Evolutionary conservation across 805 yeast species (phyloP).

Genomic region (Zygosaccharomyces kombuchaensis): DNA sequence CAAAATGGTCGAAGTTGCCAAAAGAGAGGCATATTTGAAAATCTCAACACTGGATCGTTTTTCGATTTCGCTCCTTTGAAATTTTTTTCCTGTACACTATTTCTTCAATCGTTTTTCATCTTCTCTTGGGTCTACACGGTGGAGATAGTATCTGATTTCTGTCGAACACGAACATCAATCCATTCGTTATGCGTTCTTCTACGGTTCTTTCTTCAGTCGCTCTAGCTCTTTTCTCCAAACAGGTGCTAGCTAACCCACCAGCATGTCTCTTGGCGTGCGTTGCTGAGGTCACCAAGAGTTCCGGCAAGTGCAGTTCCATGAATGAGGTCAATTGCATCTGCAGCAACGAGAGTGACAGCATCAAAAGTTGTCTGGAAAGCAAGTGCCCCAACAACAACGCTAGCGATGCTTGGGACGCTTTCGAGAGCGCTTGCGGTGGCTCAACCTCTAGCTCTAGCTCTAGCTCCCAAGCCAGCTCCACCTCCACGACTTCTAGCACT

Average conservation of each 20-base stretch:
- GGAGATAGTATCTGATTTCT: not conserved
- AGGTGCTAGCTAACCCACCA: slow-evolving; percentile 71
- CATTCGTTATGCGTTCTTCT: slow-evolving; percentile 28
- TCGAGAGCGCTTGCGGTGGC: slow-evolving; percentile 47
- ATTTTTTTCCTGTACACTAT: not conserved
- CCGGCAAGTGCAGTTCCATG: slow-evolving; percentile 53
- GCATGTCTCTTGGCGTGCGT: slow-evolving; percentile 92
- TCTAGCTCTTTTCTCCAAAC: slow-evolving; percentile 25
- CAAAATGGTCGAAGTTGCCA: not conserved
- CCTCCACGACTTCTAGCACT: slow-evolving; percentile 35
- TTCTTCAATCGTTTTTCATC: not conserved
- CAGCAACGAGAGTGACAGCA: slow-evolving; percentile 46
- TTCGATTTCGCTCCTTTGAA: not conserved
- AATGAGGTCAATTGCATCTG: slow-evolving; percentile 69
- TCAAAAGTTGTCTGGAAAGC: slow-evolving; percentile 58
- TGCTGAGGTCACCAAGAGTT: slow-evolving; percentile 54
- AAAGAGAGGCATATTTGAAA: not conserved
- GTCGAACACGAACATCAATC: not conserved
- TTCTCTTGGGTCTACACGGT: too few relatives aligned
- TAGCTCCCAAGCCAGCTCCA: slow-evolving; percentile 32
- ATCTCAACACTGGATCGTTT: not conserved
- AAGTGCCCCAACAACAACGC: slow-evolving; percentile 65
- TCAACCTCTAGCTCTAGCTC: slow-evolving; percentile 30
- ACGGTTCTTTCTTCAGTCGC: slow-evolving; percentile 28
- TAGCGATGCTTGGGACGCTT: slow-evolving; percentile 55